Conservation (phyloP, 1,284 basidiomycete species). For the Polyporus tsugae region DNA sequence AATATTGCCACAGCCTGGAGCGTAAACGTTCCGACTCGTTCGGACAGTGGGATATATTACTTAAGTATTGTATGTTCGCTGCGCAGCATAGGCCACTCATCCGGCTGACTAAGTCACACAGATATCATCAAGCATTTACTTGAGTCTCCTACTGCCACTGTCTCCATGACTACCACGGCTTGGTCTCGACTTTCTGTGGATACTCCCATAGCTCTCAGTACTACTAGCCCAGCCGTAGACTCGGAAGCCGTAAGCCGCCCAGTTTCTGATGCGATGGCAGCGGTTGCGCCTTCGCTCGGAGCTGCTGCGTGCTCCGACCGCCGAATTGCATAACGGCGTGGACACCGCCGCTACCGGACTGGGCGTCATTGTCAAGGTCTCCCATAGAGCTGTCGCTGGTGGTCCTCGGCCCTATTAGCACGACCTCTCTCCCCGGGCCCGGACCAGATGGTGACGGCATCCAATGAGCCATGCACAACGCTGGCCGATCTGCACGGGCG, state of each 20-base stretch:
- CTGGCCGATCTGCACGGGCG: neutral
- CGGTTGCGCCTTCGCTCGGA: neutral
- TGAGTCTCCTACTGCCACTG: neutral
- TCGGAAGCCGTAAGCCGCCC: neutral
- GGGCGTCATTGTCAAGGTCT: neutral
- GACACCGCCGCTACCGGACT: neutral
- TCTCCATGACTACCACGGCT: neutral
- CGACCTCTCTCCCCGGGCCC: constrained; percentile 32
- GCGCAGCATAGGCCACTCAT: neutral
- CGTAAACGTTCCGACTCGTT: too few species aligned
- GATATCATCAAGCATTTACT: neutral
- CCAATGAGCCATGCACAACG: neutral
- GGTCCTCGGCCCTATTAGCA: neutral
- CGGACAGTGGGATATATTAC: too few species aligned
- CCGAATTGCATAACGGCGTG: neutral
- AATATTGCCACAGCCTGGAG: neutral
- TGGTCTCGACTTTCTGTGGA: neutral
- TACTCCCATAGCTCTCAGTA: neutral
- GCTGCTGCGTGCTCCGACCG: neutral
- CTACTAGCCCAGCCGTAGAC: neutral
- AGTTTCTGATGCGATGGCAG: neutral
- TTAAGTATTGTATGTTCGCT: too few species aligned
- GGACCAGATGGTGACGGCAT: constrained; percentile 48
- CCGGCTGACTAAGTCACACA: neutral
- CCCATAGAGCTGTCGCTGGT: neutral